Evolutionary conservation across 441 rosid genomes (phyloP).

Genomic region (Croton setiger): DNA sequence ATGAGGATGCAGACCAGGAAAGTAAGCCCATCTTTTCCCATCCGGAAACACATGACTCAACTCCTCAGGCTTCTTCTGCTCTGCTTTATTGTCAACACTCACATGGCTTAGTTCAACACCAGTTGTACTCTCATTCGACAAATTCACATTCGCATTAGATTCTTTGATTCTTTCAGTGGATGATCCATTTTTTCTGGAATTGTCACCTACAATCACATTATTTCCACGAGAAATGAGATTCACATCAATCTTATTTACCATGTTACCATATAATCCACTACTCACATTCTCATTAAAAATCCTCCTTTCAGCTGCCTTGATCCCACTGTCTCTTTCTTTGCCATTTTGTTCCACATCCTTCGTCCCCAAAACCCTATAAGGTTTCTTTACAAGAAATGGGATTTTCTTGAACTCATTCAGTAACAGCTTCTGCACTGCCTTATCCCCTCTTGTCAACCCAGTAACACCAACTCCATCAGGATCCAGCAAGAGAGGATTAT

Average conservation of each 20-base stretch:
- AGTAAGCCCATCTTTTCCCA: constrained; percentile 93
- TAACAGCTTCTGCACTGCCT: constrained; percentile 61
- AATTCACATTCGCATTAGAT: constrained; percentile 5
- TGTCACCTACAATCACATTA: not conserved
- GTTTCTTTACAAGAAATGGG: constrained; percentile 59
- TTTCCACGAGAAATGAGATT: constrained; percentile 19
- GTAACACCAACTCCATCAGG: constrained; percentile 77
- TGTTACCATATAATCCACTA: constrained; percentile 16
- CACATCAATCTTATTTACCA: constrained; percentile 29
- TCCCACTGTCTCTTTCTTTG: constrained; percentile 22
- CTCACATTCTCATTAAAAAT: constrained; percentile 40
- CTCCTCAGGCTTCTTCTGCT: constrained; percentile 35
- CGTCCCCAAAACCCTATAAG: constrained; percentile 38
- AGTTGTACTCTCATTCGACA: constrained; percentile 1
- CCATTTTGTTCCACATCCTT: constrained; percentile 20
- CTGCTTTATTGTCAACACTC: constrained; percentile 17
- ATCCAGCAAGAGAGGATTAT: constrained; percentile 83
- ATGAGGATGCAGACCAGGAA: constrained; percentile 65
- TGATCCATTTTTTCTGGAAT: constrained; percentile 9
- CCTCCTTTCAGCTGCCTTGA: constrained; percentile 55
- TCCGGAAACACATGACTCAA: constrained; percentile 68
- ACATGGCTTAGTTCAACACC: constrained; percentile 20
- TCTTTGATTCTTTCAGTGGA: constrained; percentile 6
- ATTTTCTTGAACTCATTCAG: constrained; percentile 54
- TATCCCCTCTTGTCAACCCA: constrained; percentile 77